These are phyloP conservation scores for Rhexocercosporidium sp. DNA, from an alignment of 2,329 filamentous ascomycete species.

Conservation along the genomic window DNA sequence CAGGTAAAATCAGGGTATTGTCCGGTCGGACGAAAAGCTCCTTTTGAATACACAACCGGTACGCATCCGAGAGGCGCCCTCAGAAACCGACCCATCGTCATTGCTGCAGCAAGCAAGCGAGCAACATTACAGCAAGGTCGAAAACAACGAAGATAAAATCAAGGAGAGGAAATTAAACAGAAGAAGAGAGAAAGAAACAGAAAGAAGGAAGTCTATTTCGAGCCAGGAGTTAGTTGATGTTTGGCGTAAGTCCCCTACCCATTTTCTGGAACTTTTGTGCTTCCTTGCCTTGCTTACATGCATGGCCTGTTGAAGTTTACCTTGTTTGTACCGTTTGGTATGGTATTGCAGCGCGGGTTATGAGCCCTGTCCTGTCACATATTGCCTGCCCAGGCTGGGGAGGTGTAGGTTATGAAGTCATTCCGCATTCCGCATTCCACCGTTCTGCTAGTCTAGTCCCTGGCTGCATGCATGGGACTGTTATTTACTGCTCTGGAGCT, in stretches of 20 bases:
- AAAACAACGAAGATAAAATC: no score
- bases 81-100: neutral
- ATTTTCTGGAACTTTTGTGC: neutral
- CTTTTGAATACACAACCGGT: neutral
- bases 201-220: neutral
- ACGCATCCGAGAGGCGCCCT: neutral
- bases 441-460: neutral
- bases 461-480: neutral
- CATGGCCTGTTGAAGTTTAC: neutral
- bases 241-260: neutral
- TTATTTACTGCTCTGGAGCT: no score
- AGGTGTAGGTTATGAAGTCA: conserved; percentile 1
- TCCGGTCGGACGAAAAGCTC: conserved; percentile 2
- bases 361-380: no score
- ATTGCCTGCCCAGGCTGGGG: neutral
- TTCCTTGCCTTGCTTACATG: neutral
- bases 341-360: neutral
- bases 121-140: no score
- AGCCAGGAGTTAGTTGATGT: neutral
- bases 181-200: neutral
- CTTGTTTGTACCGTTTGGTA: neutral
- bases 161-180: neutral
- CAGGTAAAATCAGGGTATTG: neutral
- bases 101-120: neutral
- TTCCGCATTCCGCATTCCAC: neutral